These are phyloP conservation scores for Multifurca ochricompacta DNA, from an alignment of 768 basidiomycete genomes.

Conservation along the genomic window DNA sequence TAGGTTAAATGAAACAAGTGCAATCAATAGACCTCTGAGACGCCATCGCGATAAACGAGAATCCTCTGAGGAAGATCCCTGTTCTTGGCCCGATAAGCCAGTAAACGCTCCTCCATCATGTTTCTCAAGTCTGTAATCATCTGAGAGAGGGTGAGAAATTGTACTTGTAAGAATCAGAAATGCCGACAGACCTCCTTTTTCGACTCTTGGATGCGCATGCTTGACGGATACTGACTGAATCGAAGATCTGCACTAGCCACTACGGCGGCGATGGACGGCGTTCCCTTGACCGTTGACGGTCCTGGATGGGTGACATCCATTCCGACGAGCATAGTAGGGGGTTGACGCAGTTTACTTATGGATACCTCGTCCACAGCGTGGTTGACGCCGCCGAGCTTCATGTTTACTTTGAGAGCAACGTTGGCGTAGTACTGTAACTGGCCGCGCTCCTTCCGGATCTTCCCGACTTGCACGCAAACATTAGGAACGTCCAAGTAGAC, in stretches of 20 bases:
- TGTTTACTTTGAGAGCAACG: slow-evolving; percentile 48
- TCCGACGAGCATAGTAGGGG: slow-evolving; percentile 47
- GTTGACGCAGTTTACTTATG: slow-evolving; percentile 31
- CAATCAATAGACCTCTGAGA: slow-evolving; percentile 52
- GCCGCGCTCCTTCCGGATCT: slow-evolving; percentile 61
- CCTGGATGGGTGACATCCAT: slow-evolving; percentile 76
- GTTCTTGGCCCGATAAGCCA: slow-evolving; percentile 33
- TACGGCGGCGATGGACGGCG: slow-evolving; percentile 48
- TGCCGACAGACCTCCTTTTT: slow-evolving; percentile 58
- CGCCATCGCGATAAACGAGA: slow-evolving; percentile 64
- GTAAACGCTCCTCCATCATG: slow-evolving; percentile 44
- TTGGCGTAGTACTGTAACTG: slow-evolving; percentile 47
- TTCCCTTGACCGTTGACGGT: slow-evolving; percentile 52
- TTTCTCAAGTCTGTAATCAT: slow-evolving; percentile 42
- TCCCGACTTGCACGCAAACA: slow-evolving; percentile 65
- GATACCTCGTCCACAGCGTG: slow-evolving; percentile 37
- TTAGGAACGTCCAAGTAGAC: slow-evolving; percentile 45
- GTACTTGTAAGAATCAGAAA: not conserved
- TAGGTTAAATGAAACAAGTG: not conserved
- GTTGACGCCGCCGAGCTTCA: slow-evolving; percentile 49
- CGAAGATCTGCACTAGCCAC: slow-evolving; percentile 40
- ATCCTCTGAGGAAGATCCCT: slow-evolving; percentile 37
- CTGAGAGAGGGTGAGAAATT: slow-evolving; percentile 14
- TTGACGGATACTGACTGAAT: slow-evolving; percentile 45
- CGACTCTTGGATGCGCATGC: slow-evolving; percentile 42